phyloP scores from a whole-genome alignment of 106 monocot genomes.

The Gastrodia elata region DNA sequence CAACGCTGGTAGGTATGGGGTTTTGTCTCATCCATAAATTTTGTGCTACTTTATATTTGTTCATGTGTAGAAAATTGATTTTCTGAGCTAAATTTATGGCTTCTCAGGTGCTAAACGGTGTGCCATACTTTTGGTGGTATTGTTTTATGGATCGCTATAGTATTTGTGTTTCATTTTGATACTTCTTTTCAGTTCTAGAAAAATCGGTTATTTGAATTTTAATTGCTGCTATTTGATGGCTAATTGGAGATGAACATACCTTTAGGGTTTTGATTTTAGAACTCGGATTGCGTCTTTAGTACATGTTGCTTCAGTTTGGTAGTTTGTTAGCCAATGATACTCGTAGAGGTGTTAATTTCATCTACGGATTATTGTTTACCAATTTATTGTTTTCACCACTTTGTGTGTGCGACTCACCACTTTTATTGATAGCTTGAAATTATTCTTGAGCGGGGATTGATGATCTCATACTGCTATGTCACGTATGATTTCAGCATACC shows the following conservation, averaged over 20 bases:
- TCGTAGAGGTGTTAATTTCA: neutral
- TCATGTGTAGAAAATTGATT: neutral
- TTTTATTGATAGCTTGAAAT: neutral
- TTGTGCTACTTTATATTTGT: neutral
- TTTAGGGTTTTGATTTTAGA: neutral
- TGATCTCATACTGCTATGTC: neutral
- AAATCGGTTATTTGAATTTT: neutral
- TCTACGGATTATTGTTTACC: neutral
- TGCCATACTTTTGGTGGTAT: too few species aligned
- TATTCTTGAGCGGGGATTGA: neutral
- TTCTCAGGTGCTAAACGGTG: too few species aligned
- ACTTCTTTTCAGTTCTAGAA: too few species aligned
- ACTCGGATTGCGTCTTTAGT: neutral
- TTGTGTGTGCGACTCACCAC: neutral
- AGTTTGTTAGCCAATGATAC: neutral
- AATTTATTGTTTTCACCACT: neutral
- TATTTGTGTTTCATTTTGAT: too few species aligned
- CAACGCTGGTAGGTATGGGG: neutral
- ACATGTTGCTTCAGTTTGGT: neutral
- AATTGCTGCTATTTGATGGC: neutral
- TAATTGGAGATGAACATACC: neutral
- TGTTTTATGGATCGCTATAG: too few species aligned
- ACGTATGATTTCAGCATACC: neutral
- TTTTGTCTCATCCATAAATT: neutral
- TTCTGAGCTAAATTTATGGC: too few species aligned